phyloP scores from a whole-genome alignment of 805 yeast species.

The Teunomyces stri region DNA sequence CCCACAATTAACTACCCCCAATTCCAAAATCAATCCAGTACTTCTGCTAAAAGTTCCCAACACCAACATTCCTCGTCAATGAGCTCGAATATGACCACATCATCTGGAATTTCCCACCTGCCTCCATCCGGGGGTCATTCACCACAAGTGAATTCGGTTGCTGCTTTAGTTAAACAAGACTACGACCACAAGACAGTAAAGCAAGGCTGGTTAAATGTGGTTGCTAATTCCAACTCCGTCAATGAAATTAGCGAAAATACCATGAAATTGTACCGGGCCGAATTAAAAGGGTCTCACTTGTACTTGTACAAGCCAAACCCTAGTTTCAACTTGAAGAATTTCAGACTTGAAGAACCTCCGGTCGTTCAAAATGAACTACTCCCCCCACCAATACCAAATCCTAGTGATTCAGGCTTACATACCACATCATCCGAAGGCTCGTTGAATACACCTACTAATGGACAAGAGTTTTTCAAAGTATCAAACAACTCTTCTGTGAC shows the following conservation, averaged over 20 bases:
- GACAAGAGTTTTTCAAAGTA: constrained; percentile 14
- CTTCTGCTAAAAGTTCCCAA: neutral
- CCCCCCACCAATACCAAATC: neutral
- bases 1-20: constrained; percentile 2
- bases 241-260: constrained; percentile 33
- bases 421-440: neutral
- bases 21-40: neutral
- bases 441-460: constrained; percentile 6
- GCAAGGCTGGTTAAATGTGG: constrained; percentile 38
- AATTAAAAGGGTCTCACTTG: constrained; percentile 66
- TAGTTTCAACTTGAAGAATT: constrained; percentile 40
- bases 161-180: constrained; percentile 24
- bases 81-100: constrained; percentile 4
- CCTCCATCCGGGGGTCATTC: neutral
- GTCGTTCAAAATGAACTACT: neutral
- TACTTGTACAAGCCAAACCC: constrained; percentile 58
- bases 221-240: constrained; percentile 30
- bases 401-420: neutral
- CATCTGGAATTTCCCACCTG: neutral
- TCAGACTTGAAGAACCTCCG: constrained; percentile 17
- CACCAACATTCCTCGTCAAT: constrained; percentile 7
- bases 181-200: constrained; percentile 31
- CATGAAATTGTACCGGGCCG: constrained; percentile 57
- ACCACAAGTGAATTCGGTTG: constrained; percentile 11
- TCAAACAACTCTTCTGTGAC: constrained; percentile 15